A percentile compares a stretch with the other conserved stretches of the same genome.
These are phyloP conservation scores for Tylopilus felleus DNA, from an alignment of 768 basidiomycete species.

Conservation along the genomic window DNA sequence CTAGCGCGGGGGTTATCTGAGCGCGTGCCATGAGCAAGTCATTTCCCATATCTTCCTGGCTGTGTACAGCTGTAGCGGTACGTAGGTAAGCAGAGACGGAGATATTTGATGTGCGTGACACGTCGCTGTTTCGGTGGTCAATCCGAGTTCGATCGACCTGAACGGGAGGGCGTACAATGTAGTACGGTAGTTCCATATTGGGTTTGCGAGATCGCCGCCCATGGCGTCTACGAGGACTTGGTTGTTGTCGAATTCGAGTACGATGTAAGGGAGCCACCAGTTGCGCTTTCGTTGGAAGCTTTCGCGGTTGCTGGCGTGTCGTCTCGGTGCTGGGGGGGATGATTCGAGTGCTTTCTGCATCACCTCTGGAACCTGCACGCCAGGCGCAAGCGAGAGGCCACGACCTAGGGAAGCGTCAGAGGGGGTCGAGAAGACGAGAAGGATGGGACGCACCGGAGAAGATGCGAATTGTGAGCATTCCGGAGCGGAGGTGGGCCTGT, in stretches of 20 bases:
- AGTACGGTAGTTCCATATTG: constrained; percentile 94
- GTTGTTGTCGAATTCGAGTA: constrained; percentile 97
- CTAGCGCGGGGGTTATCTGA: constrained; percentile 81
- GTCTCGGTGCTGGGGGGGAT: constrained; percentile 49
- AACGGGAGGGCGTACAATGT: constrained; percentile 68
- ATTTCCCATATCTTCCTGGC: constrained; percentile 94
- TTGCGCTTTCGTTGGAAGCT: constrained; percentile 89
- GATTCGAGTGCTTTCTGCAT: constrained; percentile 79
- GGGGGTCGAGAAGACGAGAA: constrained; percentile 10
- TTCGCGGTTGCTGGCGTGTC: constrained; percentile 74
- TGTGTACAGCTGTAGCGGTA: constrained; percentile 65
- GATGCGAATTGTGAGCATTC: constrained; percentile 93
- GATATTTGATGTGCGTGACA: constrained; percentile 90
- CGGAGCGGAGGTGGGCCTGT: constrained; percentile 65
- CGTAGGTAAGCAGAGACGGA: constrained; percentile 90
- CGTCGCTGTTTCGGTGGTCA: constrained; percentile 61
- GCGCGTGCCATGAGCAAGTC: constrained; percentile 93
- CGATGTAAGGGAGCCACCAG: constrained; percentile 96
- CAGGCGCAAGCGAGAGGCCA: constrained; percentile 76
- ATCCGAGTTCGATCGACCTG: neutral
- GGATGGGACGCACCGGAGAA: constrained; percentile 67
- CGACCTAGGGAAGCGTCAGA: constrained; percentile 48
- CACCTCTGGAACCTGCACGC: constrained; percentile 74
- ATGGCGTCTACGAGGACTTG: constrained; percentile 95
- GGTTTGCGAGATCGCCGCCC: constrained; percentile 86